Evolutionary conservation across 371 early-diverging fungal genomes (phyloP), one percentile per base, ranked within the genome.

Genomic region (Massospora cicadina): DNA sequence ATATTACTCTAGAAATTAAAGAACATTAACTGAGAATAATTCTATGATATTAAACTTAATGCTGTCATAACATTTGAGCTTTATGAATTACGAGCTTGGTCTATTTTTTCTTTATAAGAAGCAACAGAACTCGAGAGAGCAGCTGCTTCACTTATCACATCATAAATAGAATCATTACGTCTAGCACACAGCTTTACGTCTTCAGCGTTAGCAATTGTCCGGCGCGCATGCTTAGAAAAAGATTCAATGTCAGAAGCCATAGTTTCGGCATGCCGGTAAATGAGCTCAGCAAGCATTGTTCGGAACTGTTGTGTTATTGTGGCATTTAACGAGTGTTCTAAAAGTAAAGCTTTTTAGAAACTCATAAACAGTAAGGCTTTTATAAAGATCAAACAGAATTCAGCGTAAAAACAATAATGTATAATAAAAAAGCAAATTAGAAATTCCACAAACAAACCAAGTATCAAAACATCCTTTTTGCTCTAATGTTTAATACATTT

Each of bases 241-340:
- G 33, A 27, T 27, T 60, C 64, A 26, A 31, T 33, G 30, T 54
- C 61, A 12, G 43, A n/a, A 43, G 68, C 65, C 73, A 70, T 73
- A 5, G 43, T 43, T 43, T 43, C 43, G 43, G 43, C 43, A 43
- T 43, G 43, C 5, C 43, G 43, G 17, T 43, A 43, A 10, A 43
- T 43, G 10, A 43, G 17, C 17, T 43, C 43, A 10, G 43, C 43
- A 43, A 43, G 43, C 43, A 43, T 43, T 43, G 43, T 43, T 10
- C 43, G 43, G 17, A 43, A 43, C 17, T 43, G 43, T 17, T 43
- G 43, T 5, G 43, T 43, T 43, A 43, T 43, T 43, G 43, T 43
- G 17, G 43, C 43, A 43, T 43, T 43, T 10, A 43, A 17, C 17
- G 43, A 10, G 17, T 43, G 10, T 17, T 43, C 43, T 43, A 43